A percentile compares a stretch with the other conserved stretches of the same genome.
Evolutionary conservation across 257 asterid genomes (phyloP).

Genomic region (Eustoma russellianum): DNA sequence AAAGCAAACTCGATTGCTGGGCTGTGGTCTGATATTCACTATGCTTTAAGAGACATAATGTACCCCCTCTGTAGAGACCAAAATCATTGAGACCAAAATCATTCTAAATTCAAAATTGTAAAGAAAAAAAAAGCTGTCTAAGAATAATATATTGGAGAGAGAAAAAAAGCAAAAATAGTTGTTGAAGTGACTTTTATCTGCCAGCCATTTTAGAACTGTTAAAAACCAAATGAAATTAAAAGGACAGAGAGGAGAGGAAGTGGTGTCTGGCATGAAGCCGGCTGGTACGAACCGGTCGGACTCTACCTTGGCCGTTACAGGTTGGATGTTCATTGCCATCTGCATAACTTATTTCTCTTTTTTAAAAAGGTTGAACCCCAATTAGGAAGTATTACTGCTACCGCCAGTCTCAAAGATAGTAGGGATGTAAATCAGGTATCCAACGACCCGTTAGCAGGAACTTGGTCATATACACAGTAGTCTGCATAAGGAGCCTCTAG

Average conservation of each 20-base stretch:
- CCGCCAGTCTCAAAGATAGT: too few species aligned
- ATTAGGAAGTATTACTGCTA: too few species aligned
- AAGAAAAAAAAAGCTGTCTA: slow-evolving; percentile 16
- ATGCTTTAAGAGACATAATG: slow-evolving; percentile 47
- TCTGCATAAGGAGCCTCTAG: too few species aligned
- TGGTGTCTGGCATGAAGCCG: slow-evolving; percentile 20
- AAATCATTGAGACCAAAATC: slow-evolving; percentile 50
- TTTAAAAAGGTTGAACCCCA: too few species aligned
- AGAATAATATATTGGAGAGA: slow-evolving; percentile 12
- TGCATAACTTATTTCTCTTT: slow-evolving; percentile 26
- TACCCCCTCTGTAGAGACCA: slow-evolving; percentile 45
- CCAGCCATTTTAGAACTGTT: slow-evolving; percentile 14
- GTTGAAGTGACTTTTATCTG: slow-evolving; percentile 18
- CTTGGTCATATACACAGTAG: too few species aligned
- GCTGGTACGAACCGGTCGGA: slow-evolving; percentile 42
- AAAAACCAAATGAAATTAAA: neutral
- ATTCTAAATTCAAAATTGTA: slow-evolving; percentile 15
- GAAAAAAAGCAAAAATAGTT: neutral
- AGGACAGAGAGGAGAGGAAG: slow-evolving; percentile 2
- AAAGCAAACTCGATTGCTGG: slow-evolving; percentile 20
- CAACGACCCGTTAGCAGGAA: too few species aligned
- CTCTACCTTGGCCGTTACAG: slow-evolving; percentile 43
- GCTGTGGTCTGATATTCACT: slow-evolving; percentile 24
- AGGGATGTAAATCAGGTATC: too few species aligned
- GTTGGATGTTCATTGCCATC: slow-evolving; percentile 31